Conservation (phyloP, 208 protist species). For the Leishmania aethiopica region DNA sequence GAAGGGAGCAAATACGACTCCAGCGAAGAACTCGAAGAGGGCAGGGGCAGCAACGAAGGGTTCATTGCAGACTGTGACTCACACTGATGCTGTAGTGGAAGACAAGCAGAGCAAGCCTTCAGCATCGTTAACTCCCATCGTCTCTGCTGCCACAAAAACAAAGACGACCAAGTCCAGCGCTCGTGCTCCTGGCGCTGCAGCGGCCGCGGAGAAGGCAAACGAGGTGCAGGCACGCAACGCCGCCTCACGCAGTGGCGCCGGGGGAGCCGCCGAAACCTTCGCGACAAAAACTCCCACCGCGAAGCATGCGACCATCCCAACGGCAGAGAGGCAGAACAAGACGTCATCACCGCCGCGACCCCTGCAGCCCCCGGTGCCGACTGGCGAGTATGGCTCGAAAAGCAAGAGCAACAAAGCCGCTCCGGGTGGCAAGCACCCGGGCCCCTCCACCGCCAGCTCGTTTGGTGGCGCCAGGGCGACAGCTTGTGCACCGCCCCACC, state of each 20-base stretch:
- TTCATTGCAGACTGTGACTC: neutral
- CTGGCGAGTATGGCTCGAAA: slow-evolving; percentile 11
- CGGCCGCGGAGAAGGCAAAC: neutral
- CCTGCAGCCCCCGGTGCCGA: slow-evolving; percentile 7
- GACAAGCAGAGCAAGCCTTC: neutral
- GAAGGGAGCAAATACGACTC: neutral
- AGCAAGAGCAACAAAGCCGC: neutral
- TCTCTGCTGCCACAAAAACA: neutral
- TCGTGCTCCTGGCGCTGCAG: neutral
- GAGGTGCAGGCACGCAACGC: neutral
- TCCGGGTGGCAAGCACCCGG: neutral
- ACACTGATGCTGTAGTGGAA: neutral
- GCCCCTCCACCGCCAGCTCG: neutral
- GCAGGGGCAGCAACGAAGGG: neutral
- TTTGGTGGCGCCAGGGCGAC: neutral
- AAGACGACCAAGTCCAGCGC: neutral
- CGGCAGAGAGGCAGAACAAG: neutral
- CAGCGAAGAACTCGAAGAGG: slow-evolving; percentile 27
- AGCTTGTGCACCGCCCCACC: neutral
- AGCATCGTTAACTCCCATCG: neutral
- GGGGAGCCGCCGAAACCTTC: neutral
- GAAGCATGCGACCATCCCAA: neutral
- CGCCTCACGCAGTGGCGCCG: neutral
- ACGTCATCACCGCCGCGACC: neutral
- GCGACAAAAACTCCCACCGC: neutral